Evolutionary conservation across 768 basidiomycete species (phyloP), one percentile per base, ranked within the genome.

Genomic region (Phlegmacium glaucopus): DNA sequence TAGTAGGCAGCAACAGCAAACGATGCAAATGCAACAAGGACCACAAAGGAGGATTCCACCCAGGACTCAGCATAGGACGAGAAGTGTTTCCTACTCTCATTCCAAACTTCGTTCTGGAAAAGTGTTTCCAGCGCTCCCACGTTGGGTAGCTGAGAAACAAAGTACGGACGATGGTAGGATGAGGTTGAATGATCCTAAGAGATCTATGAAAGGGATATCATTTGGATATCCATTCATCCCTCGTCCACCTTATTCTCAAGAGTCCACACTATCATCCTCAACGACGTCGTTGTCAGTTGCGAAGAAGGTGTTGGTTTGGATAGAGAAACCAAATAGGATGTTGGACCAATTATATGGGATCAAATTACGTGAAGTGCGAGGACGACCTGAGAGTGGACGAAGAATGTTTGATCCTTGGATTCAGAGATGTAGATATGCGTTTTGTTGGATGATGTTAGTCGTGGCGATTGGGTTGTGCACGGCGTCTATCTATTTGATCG

Each of bases 181-280:
- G 61, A 53, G 69, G 56, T 49, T 75, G 56, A 67, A 75, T 59
- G 68, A 72, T 57, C 65, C 75, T 35, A 73, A 72, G 61, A 66
- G 72, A 47, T 62, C 71, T 2, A 47, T 75, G 61, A 66, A 67
- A 42, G 75, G 75, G 1, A 75, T 76, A 35, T 74, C 70, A 12
- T 76, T 74, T 50, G 77, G 82, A 11, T 81, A 84, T 49, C 83
- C 83, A 11, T 82, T 84, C 52, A 69, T 83, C 30, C 71, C 80
- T 3, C 74, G 80, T 9, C 76, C 79, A 3, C 47, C 46, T 8
- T 57, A 51, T 65, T 61, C 58, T 54, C 51, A 10, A 60, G 59
- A 10, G 52, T 61, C 45, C 49, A 63, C 30, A n/a, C 44, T 15
- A 15, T 29, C 39, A 18, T 35, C 51, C 8, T 34, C 47, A 2